Percentiles rank a stretch among this genome's conserved stretches.
Evolutionary conservation across 257 asterid genomes (phyloP).

Genomic region (Eustoma russellianum): DNA sequence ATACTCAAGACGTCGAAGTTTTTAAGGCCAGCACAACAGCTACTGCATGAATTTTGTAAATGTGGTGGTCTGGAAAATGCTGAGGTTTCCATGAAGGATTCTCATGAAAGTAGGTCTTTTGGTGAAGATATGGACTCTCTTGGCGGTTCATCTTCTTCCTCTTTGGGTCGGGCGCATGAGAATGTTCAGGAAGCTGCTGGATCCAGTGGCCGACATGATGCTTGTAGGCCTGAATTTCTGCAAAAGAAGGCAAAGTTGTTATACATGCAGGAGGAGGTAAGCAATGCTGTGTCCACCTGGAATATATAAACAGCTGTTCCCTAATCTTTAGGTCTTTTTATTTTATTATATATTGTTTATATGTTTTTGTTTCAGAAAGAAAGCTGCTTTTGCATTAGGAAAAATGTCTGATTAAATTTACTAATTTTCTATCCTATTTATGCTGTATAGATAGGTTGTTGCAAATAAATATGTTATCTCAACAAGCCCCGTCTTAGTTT

Average conservation of each 20-base stretch:
- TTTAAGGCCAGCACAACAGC: constrained; percentile 53
- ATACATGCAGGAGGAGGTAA: constrained; percentile 36
- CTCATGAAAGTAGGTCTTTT: constrained; percentile 22
- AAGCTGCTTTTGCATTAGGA: too few relatives aligned
- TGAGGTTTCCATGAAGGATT: constrained; percentile 8
- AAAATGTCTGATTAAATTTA: too few relatives aligned
- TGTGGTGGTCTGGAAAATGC: constrained; percentile 11
- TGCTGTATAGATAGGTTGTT: too few relatives aligned
- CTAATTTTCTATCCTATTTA: too few relatives aligned
- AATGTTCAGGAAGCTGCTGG: constrained; percentile 14
- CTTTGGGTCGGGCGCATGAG: constrained; percentile 18
- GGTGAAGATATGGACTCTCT: constrained; percentile 14
- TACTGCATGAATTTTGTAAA: constrained; percentile 52
- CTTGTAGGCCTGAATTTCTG: constrained; percentile 24
- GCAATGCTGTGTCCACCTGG: neutral
- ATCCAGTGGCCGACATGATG: constrained; percentile 11
- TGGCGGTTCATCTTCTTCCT: constrained; percentile 24
- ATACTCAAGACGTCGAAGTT: constrained; percentile 54
- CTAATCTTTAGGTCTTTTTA: too few relatives aligned
- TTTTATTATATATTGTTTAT: too few relatives aligned
- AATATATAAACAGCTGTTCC: too few relatives aligned
- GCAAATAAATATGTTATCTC: too few relatives aligned
- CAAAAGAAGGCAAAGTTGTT: constrained; percentile 35
- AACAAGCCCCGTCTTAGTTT: too few relatives aligned
- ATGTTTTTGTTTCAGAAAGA: neutral